phyloP scores from a whole-genome alignment of 176 grass and related monocot genomes.

The Poa annua region DNA sequence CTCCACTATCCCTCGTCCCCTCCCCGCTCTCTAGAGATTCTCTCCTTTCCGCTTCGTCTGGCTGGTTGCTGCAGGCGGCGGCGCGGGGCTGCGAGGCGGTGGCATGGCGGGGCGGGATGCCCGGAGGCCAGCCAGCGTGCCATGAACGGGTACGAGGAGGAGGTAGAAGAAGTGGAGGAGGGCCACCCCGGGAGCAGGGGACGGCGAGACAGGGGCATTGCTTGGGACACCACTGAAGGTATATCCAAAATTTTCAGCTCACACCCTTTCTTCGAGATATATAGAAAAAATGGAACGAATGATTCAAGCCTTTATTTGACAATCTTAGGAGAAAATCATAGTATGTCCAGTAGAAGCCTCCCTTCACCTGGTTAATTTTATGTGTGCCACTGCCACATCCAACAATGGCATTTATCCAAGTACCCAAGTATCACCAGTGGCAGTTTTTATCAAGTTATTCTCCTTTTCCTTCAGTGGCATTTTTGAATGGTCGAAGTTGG shows the following conservation, averaged over 20 bases:
- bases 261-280: too few relatives aligned
- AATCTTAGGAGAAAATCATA: background rate
- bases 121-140: too few relatives aligned
- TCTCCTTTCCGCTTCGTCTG: background rate
- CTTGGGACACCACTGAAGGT: too few relatives aligned
- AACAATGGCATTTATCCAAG: background rate
- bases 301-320: background rate
- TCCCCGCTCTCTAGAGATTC: too few relatives aligned
- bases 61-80: background rate
- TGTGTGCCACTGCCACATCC: background rate
- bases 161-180: too few relatives aligned
- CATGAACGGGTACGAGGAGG: too few relatives aligned
- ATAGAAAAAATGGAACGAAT: too few relatives aligned
- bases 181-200: too few relatives aligned
- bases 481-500: background rate
- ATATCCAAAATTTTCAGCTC: background rate
- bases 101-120: background rate
- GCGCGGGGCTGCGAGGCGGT: background rate
- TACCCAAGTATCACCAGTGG: background rate
- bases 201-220: too few relatives aligned
- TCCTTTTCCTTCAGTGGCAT: background rate
- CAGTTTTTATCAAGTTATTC: background rate
- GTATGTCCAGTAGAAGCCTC: background rate
- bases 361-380: background rate
- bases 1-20: too few relatives aligned